Percentiles rank a stretch among this genome's conserved stretches.
Conservation (phyloP, 352 stramenopile species). For the Blastocystis sp. region DNA sequence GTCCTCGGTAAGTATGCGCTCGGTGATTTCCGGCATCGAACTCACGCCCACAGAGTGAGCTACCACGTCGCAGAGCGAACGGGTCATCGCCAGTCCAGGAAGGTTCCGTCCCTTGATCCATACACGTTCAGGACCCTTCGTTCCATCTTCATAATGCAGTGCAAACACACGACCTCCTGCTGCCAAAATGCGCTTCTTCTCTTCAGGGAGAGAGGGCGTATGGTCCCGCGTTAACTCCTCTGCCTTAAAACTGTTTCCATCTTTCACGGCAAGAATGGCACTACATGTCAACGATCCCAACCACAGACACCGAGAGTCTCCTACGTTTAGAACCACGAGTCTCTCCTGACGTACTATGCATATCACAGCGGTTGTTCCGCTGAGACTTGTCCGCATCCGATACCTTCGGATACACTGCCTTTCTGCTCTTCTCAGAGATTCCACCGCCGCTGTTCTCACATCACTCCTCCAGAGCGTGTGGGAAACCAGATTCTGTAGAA, state of each 20-base stretch:
- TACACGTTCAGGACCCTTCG: constrained; percentile 89
- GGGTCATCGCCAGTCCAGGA: constrained; percentile 89
- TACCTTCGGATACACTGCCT: constrained; percentile 13
- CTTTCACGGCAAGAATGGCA: constrained; percentile 58
- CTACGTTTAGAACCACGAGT: constrained; percentile 86
- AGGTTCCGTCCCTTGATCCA: constrained; percentile 95
- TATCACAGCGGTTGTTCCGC: constrained; percentile 72
- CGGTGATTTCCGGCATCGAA: constrained; percentile 84
- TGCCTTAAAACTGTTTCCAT: constrained; percentile 59
- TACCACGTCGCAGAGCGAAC: constrained; percentile 86
- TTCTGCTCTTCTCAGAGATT: background rate
- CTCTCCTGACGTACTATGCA: constrained; percentile 71
- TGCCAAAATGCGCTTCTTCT: constrained; percentile 72
- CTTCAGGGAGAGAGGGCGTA: constrained; percentile 84
- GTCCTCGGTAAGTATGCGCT: constrained; percentile 67
- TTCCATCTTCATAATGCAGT: constrained; percentile 93
- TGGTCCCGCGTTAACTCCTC: constrained; percentile 86
- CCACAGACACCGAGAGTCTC: constrained; percentile 73
- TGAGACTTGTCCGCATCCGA: constrained; percentile 61
- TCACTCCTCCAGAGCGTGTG: background rate
- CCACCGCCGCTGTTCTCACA: constrained; percentile 5
- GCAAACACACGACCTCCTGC: constrained; percentile 86
- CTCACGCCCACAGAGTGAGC: constrained; percentile 85
- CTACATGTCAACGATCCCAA: background rate
- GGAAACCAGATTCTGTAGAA: background rate